Conservation (phyloP, 371 early-diverging fungal species). For the Saksenaea vasiformis region DNA sequence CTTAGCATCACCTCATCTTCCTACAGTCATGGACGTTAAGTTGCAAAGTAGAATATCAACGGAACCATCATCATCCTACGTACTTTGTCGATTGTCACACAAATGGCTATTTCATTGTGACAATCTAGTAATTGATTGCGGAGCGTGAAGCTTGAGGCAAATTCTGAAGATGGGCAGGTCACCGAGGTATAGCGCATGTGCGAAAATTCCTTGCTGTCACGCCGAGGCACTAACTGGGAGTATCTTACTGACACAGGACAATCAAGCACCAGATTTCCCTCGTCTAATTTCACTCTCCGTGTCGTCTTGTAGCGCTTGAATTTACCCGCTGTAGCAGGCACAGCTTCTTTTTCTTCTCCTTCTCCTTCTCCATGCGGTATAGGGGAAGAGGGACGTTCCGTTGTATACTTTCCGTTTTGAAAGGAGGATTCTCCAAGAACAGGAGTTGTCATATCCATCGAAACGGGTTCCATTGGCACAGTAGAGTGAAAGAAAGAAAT, state of each 20-base stretch:
- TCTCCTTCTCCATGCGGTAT: too few species aligned
- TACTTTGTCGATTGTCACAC: constrained; percentile 92
- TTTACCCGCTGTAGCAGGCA: constrained; percentile 19
- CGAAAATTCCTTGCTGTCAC: constrained; percentile 65
- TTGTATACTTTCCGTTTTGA: too few species aligned
- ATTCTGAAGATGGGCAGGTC: constrained; percentile 81
- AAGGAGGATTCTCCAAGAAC: too few species aligned
- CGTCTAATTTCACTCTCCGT: constrained; percentile 55
- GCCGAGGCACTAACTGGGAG: constrained; percentile 52
- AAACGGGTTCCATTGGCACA: too few species aligned
- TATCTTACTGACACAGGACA: constrained; percentile 71
- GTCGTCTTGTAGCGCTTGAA: constrained; percentile 16
- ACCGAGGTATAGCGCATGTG: constrained; percentile 79
- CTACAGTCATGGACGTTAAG: constrained; percentile 24
- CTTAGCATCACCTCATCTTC: constrained; percentile 87
- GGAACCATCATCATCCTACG: too few species aligned
- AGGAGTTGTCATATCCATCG: too few species aligned
- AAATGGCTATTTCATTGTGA: constrained; percentile 82
- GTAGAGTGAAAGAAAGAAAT: too few species aligned
- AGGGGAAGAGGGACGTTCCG: too few species aligned
- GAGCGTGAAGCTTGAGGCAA: constrained; percentile 76
- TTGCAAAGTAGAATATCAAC: too few species aligned
- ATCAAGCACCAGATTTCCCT: constrained; percentile 75
- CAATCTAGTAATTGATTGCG: constrained; percentile 73
- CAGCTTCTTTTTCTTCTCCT: too few species aligned